Percentiles rank a stretch among this genome's conserved stretches.
phyloP scores from a whole-genome alignment of 345 rosid genomes.

The Gossypium anomalum region DNA sequence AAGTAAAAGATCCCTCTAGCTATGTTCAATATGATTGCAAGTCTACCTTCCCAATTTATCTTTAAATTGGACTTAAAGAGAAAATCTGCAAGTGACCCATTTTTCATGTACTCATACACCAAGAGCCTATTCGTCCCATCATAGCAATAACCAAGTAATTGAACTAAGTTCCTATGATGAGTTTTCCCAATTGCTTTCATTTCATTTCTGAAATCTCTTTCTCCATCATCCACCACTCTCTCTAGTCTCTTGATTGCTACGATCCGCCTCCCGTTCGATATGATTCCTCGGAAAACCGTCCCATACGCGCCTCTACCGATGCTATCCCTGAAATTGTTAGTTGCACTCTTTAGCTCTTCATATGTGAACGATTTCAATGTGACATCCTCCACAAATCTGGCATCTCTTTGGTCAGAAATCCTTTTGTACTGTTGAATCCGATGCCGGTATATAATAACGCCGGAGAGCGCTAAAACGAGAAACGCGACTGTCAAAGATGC shows the following conservation, averaged over 20 bases:
- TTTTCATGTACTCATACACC: conserved; percentile 31
- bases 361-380: not conserved
- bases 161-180: conserved; percentile 29
- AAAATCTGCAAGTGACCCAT: conserved; percentile 25
- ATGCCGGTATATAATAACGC: not conserved
- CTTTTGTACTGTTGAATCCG: not conserved
- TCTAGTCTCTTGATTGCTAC: conserved; percentile 29
- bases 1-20: conserved; percentile 23
- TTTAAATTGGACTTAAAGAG: conserved; percentile 11
- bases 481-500: not conserved
- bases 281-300: conserved; percentile 23
- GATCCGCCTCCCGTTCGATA: not conserved
- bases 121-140: conserved; percentile 21
- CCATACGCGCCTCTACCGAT: conserved; percentile 20
- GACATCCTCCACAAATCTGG: not conserved
- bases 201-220: conserved; percentile 21
- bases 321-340: not conserved
- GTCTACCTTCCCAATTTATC: conserved; percentile 23
- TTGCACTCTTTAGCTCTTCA: conserved; percentile 5
- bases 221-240: conserved; percentile 19
- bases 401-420: not conserved
- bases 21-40: conserved; percentile 7
- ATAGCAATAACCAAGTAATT: conserved; percentile 29
- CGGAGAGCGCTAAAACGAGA: not conserved
- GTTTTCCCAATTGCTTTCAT: conserved; percentile 26